Percentiles rank a stretch among this genome's conserved stretches.
Evolutionary conservation across 495 filamentous ascomycete genomes (phyloP).

Genomic region (Xylaria telfairii): DNA sequence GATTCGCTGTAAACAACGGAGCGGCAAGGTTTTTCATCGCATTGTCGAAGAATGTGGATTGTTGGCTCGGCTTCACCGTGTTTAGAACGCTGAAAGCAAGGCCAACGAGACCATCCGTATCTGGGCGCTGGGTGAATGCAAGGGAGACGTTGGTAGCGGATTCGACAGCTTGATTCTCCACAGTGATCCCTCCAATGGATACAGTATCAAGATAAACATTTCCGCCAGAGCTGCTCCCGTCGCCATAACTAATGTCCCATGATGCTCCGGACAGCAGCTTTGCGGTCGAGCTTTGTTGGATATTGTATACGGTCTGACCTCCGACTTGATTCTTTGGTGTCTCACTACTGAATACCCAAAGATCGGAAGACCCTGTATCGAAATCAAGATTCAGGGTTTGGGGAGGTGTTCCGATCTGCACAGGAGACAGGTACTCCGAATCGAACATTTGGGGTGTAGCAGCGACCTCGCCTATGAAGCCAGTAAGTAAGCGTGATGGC

Average conservation of each 20-base stretch:
- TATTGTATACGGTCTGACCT: constrained; percentile 64
- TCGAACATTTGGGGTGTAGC: constrained; percentile 62
- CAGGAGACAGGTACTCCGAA: constrained; percentile 67
- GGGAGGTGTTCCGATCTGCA: constrained; percentile 73
- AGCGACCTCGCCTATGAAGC: constrained; percentile 45
- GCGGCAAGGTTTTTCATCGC: constrained; percentile 63
- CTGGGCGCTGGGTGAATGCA: constrained; percentile 64
- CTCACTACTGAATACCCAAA: constrained; percentile 67
- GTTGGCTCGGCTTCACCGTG: constrained; percentile 64
- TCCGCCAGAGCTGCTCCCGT: constrained; percentile 71
- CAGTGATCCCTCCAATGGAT: constrained; percentile 71
- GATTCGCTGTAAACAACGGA: constrained; percentile 73
- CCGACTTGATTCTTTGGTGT: constrained; percentile 48
- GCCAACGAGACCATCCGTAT: constrained; percentile 76
- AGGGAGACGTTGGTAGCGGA: constrained; percentile 68
- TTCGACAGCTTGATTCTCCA: constrained; percentile 73
- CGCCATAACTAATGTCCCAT: constrained; percentile 78
- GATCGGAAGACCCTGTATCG: constrained; percentile 78
- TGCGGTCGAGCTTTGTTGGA: constrained; percentile 54
- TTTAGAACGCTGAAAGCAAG: constrained; percentile 78
- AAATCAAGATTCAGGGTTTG: constrained; percentile 75
- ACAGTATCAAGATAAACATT: constrained; percentile 80
- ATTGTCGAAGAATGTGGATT: constrained; percentile 80
- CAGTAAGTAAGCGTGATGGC: constrained; percentile 14
- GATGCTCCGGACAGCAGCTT: constrained; percentile 57